Percentiles rank a stretch among this genome's conserved stretches.
phyloP scores from a whole-genome alignment of 805 yeast species.

The Saccharomycopsis vini region DNA sequence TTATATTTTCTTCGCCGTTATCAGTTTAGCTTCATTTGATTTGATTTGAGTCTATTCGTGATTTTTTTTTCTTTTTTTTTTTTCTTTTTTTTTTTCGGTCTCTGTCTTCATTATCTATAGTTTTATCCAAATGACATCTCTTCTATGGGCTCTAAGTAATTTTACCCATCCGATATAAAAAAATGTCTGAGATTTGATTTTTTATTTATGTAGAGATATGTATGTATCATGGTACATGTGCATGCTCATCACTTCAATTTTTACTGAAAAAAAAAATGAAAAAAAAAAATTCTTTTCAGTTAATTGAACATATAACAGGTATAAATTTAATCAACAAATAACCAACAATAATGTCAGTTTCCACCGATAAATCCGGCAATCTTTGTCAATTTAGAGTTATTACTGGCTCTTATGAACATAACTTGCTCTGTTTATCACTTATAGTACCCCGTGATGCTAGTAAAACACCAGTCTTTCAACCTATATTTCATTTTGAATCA shows the following conservation, averaged over 20 bases:
- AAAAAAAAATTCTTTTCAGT: conserved; percentile 1
- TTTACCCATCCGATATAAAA: no score
- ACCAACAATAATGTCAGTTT: neutral
- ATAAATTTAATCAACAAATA: neutral
- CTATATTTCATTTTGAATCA: conserved; percentile 93
- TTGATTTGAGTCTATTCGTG: no score
- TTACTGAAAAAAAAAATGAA: neutral
- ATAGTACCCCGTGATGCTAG: conserved; percentile 36
- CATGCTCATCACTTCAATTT: neutral
- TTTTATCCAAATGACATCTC: no score
- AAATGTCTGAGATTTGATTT: no score
- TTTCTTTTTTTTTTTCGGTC: no score
- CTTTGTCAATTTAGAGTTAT: conserved; percentile 57
- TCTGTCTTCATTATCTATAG: no score
- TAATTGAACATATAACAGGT: neutral
- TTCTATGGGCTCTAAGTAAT: no score
- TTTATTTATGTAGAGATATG: neutral
- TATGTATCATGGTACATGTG: neutral
- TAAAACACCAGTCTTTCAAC: conserved; percentile 65
- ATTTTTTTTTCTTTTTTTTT: no score
- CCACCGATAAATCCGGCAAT: neutral
- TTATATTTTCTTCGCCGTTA: no score
- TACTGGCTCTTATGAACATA: conserved; percentile 95
- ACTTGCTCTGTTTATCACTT: conserved; percentile 72
- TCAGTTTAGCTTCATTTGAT: no score